Evolutionary conservation across 2,329 filamentous ascomycete species (phyloP), one percentile per base, ranked within the genome.

Genomic region (Tolypocladium pustulatum): DNA sequence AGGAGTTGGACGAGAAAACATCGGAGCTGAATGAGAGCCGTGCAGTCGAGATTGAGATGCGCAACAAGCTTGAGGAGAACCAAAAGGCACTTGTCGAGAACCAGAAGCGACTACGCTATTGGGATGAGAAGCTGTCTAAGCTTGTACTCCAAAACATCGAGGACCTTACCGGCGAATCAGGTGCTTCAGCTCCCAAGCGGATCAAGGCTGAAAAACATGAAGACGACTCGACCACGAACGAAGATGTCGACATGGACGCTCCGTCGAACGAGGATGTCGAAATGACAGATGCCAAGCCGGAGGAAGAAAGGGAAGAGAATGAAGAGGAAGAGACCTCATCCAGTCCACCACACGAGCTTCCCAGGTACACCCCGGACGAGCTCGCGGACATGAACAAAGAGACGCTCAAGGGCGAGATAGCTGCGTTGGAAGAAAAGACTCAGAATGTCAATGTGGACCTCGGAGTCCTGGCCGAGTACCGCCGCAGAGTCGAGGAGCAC

Each of bases 21-120:
- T 77, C 86, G 0, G 91, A 95, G 70, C 81, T 97, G 59, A 97
- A 97, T 68, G 88, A 91, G 68, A 96, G 89, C 0, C 85, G 93
- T 12, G 92, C 91, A 0, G 79, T 88, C 3, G 94, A 99, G 72
- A 97, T 99, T 61, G 94, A 99, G 73, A 97, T 97, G 91, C 89
- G 90, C 62, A 97, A 97, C 75, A 96, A 96, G 76, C 86, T 99
- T 1, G 94, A 97, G 69, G 93, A 97, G 69, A 94, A 93, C 71
- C 89, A 96, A 64, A 99, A 99, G 75, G 84, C 87, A 12, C 81
- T 97, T 17, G 74, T 77, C 0, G 93, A 97, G 68, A 96, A 95
- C 72, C 86, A 95, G 71, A 92, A 90, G 73, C 86, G 89, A 60
- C 81, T 89, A 46, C 82, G 81, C 41, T 90, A 96, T 76, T 97